A percentile compares a stretch with the other conserved stretches of the same genome.
These are phyloP conservation scores for Globisporangium paroecandrum DNA, from an alignment of 352 stramenopile genomes.

Conservation along the genomic window DNA sequence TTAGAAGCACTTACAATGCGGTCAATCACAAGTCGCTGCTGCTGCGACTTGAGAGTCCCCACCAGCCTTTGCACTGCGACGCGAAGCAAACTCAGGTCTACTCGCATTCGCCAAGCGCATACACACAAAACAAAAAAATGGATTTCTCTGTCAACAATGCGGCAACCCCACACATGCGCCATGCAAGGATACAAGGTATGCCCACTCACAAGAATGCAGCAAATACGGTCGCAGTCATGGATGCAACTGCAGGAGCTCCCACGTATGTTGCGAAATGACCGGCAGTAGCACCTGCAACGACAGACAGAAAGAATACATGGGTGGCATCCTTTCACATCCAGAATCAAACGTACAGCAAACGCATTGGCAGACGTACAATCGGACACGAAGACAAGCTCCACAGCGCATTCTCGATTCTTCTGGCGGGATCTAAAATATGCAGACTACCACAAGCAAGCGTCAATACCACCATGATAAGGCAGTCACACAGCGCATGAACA, in stretches of 20 bases:
- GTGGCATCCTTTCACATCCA: no score
- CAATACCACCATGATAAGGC: neutral
- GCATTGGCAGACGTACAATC: neutral
- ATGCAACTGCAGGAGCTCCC: conserved; percentile 26
- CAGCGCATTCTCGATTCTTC: conserved; percentile 28
- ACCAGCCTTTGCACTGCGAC: neutral
- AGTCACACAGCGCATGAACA: neutral
- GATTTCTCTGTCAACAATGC: no score
- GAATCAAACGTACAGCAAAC: neutral
- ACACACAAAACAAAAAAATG: neutral
- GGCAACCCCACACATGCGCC: neutral
- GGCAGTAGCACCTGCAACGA: neutral
- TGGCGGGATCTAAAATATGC: conserved; percentile 20
- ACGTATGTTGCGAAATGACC: conserved; percentile 2
- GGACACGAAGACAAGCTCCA: conserved; percentile 17
- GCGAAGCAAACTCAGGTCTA: neutral
- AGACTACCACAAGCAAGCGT: neutral
- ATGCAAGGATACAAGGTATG: neutral
- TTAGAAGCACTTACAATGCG: neutral
- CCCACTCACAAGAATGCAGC: conserved; percentile 19
- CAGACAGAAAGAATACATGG: neutral
- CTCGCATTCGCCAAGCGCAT: no score
- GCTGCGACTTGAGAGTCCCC: neutral
- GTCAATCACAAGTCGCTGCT: neutral
- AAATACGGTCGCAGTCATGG: conserved; percentile 11